A percentile compares a stretch with the other conserved stretches of the same genome.
phyloP scores from a whole-genome alignment of 2,329 filamentous ascomycete genomes.

The Alternaria solani region DNA sequence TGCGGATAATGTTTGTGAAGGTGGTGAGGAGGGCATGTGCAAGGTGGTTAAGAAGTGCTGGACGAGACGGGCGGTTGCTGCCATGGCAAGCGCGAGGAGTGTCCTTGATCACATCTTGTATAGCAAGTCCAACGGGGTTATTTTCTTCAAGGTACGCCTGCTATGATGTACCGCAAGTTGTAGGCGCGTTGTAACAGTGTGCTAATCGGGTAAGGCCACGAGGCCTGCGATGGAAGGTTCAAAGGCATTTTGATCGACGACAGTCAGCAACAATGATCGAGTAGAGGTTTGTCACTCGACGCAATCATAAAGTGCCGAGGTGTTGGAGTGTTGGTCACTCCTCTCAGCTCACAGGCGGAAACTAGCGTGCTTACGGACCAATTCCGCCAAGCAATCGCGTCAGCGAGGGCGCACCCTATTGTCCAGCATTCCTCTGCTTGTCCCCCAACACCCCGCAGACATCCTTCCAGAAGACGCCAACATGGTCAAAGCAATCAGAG shows the following conservation, averaged over 20 bases:
- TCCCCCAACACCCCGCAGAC: slow-evolving; percentile 12
- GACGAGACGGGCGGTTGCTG: neutral
- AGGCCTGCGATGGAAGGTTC: neutral
- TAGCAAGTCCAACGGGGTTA: neutral
- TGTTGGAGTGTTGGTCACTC: neutral
- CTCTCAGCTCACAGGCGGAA: slow-evolving; percentile 12
- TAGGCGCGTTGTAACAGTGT: neutral
- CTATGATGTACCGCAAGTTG: neutral
- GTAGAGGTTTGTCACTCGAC: no score
- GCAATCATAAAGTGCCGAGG: neutral
- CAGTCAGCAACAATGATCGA: no score
- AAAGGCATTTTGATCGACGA: neutral
- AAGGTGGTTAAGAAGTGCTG: neutral
- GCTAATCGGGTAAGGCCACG: neutral
- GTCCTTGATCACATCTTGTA: neutral
- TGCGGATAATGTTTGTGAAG: neutral
- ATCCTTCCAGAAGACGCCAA: slow-evolving; percentile 23
- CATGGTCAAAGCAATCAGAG: slow-evolving; percentile 67
- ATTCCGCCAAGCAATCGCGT: slow-evolving; percentile 28
- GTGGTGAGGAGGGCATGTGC: slow-evolving; percentile 1
- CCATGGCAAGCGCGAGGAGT: neutral
- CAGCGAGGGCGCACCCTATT: slow-evolving; percentile 36
- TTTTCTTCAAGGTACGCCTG: neutral
- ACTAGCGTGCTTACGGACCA: neutral
- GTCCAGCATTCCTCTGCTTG: slow-evolving; percentile 18